phyloP scores from a whole-genome alignment of 345 rosid species.

The Luvunga scandens region DNA sequence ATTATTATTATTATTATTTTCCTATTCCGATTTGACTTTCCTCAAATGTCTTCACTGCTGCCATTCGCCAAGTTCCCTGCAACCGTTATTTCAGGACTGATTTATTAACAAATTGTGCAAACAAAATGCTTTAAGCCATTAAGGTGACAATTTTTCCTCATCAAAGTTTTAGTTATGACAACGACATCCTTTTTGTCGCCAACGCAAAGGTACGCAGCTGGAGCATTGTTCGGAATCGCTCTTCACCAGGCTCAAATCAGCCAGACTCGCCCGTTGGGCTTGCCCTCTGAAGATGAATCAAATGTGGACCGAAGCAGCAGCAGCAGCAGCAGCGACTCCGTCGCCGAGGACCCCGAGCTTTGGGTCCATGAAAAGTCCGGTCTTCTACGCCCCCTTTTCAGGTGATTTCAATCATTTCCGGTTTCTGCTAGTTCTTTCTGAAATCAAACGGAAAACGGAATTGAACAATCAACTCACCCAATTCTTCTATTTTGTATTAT shows the following conservation, averaged over 20 bases:
- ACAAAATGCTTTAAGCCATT: no score
- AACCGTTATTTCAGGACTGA: background rate
- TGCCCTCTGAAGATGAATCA: slow-evolving; percentile 27
- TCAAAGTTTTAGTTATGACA: slow-evolving; percentile 5
- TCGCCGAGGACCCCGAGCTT: slow-evolving; percentile 71
- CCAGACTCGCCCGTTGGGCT: slow-evolving; percentile 71
- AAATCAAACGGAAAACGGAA: background rate
- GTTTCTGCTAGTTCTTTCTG: background rate
- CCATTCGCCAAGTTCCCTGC: background rate
- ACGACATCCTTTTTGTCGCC: slow-evolving; percentile 52
- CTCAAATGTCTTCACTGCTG: background rate
- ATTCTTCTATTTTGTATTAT: background rate
- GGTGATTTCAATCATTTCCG: slow-evolving; percentile 32
- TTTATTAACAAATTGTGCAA: background rate
- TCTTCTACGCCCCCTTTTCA: slow-evolving; percentile 84
- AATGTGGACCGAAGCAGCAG: slow-evolving; percentile 45
- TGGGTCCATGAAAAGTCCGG: slow-evolving; percentile 81
- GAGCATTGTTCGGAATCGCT: slow-evolving; percentile 75
- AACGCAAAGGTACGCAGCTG: slow-evolving; percentile 78
- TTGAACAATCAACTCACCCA: background rate
- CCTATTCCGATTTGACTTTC: no score
- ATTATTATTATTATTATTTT: no score
- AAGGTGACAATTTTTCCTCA: background rate
- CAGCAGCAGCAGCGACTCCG: slow-evolving; percentile 65
- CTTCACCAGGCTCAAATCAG: slow-evolving; percentile 87